Base-by-base conservation (phyloP, 2,329 filamentous ascomycete species). In the Trematosphaeria pertusa region DNA sequence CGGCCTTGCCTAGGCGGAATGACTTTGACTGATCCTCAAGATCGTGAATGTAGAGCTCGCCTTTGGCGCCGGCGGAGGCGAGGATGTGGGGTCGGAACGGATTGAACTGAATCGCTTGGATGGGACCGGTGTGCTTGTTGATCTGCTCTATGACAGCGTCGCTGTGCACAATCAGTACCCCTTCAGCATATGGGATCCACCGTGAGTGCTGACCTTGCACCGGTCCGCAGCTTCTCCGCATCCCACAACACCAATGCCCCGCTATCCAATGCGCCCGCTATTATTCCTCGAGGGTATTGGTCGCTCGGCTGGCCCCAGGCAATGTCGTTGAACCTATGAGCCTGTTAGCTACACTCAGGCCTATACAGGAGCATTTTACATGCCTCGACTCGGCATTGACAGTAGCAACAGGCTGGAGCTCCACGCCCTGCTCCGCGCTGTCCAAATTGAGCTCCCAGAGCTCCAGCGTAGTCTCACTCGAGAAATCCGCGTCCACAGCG, bases 81-180 rank as follows among this genome's bases (percentile, higher is more conserved):
- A 99, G 81, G 48, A 97, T 87, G 66, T 97, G 91, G 20, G 91
- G 87, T 70, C 92, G 88, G 73, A 91, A 83, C 9, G 93, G 91
- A 74, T 99, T 99, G 83, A 97, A 99, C 72, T 99, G 92, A 52
- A 99, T 79, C 20, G 94, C 86, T 76, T 97, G 97, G 75, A 97
- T 92, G 14, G 93, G 84, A 17, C 93, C 94, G 37, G 84, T 91
- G 74, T 99, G 94, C 75, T 97, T 96, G 39, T 86, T 86, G 22
- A 90, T 91, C 69, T 89, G 85, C 58, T 91, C 91, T 64, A 97
- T 87, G 58, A 91, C 80, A n/a, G 92, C 85, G 72, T 95, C 89
- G 52, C 80, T 79, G 41, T 52, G 51, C 31, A 52, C 52, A 31
- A 61, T 74, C 47, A 74, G 65, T 51, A 46, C 36, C 54, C 35